These are phyloP conservation scores for Dipteronia sinensis DNA, from an alignment of 345 rosid species.

Conservation along the genomic window DNA sequence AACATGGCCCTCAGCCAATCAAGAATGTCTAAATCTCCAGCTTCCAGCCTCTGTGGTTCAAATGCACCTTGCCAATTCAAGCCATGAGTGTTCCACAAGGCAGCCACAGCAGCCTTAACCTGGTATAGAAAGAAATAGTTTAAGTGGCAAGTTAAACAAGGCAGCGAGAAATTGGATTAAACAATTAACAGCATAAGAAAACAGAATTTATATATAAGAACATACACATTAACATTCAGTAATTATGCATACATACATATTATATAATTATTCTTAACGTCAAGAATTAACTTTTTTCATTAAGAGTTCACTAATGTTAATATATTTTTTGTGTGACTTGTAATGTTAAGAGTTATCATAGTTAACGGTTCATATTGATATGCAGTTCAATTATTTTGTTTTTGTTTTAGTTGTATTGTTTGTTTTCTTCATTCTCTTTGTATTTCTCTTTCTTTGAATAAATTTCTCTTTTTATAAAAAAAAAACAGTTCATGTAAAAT, in stretches of 20 bases:
- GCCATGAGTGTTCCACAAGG: constrained; percentile 83
- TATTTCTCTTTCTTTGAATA: no score
- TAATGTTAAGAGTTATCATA: no score
- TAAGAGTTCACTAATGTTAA: no score
- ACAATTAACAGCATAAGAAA: background rate
- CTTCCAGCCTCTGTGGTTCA: constrained; percentile 83
- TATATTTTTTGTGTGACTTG: no score
- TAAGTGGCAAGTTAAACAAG: constrained; percentile 23
- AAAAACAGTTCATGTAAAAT: background rate
- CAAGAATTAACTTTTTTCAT: no score
- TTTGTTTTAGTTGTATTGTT: no score
- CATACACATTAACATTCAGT: background rate
- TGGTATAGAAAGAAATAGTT: constrained; percentile 28
- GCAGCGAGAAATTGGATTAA: background rate
- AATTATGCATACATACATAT: background rate
- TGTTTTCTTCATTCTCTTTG: no score
- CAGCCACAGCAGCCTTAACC: constrained; percentile 97
- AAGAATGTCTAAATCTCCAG: constrained; percentile 85
- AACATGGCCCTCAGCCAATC: constrained; percentile 98
- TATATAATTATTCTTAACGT: no score
- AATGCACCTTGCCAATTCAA: constrained; percentile 83
- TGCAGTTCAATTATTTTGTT: no score
- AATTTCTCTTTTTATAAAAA: no score
- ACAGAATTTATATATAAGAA: background rate
- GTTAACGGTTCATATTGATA: no score